These are phyloP conservation scores for Aegilops sharonensis DNA, from an alignment of 176 grass and related monocot species.

Conservation along the genomic window DNA sequence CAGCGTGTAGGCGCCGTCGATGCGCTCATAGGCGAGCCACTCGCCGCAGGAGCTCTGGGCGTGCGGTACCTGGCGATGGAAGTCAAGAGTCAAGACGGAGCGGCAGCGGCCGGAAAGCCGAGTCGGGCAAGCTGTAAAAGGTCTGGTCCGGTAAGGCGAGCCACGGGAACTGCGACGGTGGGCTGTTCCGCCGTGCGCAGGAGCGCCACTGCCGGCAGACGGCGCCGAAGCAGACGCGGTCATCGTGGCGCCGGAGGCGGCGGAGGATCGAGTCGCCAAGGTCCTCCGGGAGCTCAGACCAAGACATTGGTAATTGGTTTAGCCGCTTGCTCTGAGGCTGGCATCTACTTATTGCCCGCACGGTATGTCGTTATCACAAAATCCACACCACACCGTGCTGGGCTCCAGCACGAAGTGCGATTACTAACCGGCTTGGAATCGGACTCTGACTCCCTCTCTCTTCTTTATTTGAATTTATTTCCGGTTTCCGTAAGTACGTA, in stretches of 20 bases:
- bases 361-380: too few relatives aligned
- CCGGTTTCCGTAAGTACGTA: neutral
- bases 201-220: neutral
- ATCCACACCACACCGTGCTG: neutral
- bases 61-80: neutral
- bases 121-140: conserved; percentile 10
- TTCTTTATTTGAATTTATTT: neutral
- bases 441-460: neutral
- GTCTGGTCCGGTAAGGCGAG: neutral
- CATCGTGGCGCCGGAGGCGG: neutral
- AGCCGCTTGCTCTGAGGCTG: too few relatives aligned
- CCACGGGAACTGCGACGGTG: neutral
- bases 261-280: neutral
- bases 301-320: neutral
- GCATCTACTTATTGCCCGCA: too few relatives aligned
- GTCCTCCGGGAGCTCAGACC: neutral
- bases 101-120: neutral
- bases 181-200: neutral
- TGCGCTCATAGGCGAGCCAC: neutral
- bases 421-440: neutral
- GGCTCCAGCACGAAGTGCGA: neutral
- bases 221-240: conserved; percentile 10
- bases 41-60: neutral
- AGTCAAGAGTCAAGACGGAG: conserved; percentile 9
- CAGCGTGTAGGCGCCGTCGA: neutral